Conservation (phyloP, 495 filamentous ascomycete genomes). For the Lineolata rhizophorae region DNA sequence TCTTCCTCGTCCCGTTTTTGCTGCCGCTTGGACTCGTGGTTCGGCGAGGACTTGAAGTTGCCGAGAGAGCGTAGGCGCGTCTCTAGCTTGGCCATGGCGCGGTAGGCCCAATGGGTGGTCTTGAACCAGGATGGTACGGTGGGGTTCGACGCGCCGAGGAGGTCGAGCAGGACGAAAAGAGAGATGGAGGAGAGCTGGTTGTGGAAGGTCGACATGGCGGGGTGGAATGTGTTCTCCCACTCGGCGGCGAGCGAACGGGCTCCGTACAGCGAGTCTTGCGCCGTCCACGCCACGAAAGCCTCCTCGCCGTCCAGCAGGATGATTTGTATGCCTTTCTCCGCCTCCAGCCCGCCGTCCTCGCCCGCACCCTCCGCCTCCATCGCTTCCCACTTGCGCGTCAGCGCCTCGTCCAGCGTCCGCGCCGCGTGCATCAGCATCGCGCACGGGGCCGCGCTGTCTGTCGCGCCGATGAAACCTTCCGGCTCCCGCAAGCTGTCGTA, state of each 20-base stretch:
- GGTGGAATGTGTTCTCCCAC: constrained; percentile 46
- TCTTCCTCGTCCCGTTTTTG: neutral
- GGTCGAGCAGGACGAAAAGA: constrained; percentile 80
- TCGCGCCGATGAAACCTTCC: constrained; percentile 79
- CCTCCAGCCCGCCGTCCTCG: constrained; percentile 28
- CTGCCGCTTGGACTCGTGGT: constrained; percentile 11
- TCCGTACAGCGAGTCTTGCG: constrained; percentile 68
- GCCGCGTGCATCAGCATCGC: constrained; percentile 80
- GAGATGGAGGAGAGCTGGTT: constrained; percentile 57
- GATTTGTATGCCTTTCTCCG: constrained; percentile 70
- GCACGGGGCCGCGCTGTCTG: constrained; percentile 81
- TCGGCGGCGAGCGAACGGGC: constrained; percentile 53
- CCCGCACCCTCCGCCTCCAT: constrained; percentile 36
- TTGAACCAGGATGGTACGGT: constrained; percentile 59
- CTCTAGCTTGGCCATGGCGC: constrained; percentile 44
- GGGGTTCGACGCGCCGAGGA: constrained; percentile 54
- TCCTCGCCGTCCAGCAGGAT: constrained; percentile 88
- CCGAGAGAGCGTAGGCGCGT: constrained; percentile 36
- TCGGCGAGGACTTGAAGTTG: constrained; percentile 27
- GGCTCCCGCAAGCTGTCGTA: constrained; percentile 76
- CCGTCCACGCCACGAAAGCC: constrained; percentile 62
- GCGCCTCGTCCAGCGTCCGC: constrained; percentile 50
- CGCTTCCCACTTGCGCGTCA: constrained; percentile 60
- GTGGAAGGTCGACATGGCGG: constrained; percentile 48
- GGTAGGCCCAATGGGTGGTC: constrained; percentile 88